Percentiles rank a stretch among this genome's conserved stretches.
phyloP scores from a whole-genome alignment of 345 rosid species.

The Eutrema heterophyllum region DNA sequence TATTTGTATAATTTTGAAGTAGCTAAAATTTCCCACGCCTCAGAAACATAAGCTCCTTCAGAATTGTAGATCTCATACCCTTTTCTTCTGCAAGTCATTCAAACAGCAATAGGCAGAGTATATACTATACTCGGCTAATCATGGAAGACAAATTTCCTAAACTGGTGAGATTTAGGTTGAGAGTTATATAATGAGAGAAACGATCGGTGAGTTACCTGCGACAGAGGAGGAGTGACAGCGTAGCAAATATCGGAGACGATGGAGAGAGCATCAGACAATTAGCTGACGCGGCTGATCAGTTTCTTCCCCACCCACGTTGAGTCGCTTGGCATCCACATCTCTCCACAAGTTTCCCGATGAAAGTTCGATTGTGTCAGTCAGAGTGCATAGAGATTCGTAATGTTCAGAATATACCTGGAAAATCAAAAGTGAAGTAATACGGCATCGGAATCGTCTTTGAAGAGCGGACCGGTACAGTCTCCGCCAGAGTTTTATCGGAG shows the following conservation, averaged over 20 bases:
- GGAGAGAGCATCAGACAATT: slow-evolving; percentile 89
- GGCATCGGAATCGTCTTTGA: too few species aligned
- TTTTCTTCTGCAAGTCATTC: too few species aligned
- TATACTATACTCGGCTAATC: neutral
- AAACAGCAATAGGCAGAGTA: too few species aligned
- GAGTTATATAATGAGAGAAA: neutral
- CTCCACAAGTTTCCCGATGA: too few species aligned
- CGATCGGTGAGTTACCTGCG: slow-evolving; percentile 46
- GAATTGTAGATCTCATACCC: too few species aligned
- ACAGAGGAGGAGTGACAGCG: slow-evolving; percentile 63
- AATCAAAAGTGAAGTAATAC: too few species aligned
- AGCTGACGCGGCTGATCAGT: slow-evolving; percentile 85
- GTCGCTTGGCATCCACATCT: slow-evolving; percentile 64
- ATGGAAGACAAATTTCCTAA: neutral
- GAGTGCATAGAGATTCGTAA: too few species aligned
- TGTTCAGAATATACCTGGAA: too few species aligned
- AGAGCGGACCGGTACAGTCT: slow-evolving; percentile 70
- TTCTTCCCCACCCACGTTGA: slow-evolving; percentile 90
- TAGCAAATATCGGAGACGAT: slow-evolving; percentile 91
- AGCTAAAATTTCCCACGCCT: too few species aligned
- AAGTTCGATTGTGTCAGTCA: too few species aligned
- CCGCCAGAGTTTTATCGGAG: slow-evolving; percentile 50
- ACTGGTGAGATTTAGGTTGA: neutral
- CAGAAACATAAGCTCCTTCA: too few species aligned
- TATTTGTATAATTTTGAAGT: too few species aligned